Conservation (phyloP, 805 yeast species). For the Sungouiella blattae region DNA sequence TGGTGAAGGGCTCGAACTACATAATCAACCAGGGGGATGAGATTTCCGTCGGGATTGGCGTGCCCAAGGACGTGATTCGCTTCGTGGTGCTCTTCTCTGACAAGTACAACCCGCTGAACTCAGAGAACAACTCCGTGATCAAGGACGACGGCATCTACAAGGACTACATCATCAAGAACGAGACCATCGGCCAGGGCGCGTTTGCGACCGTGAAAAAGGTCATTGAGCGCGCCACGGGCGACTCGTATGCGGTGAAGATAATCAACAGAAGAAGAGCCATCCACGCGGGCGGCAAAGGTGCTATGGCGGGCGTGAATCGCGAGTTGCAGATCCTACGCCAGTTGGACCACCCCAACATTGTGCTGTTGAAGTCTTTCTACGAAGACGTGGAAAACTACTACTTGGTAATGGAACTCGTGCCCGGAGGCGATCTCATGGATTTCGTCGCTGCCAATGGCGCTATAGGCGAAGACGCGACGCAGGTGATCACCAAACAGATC, state of each 20-base stretch:
- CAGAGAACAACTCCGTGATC: conserved; percentile 25
- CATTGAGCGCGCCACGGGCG: conserved; percentile 79
- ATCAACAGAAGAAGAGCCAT: conserved; percentile 75
- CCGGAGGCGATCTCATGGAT: conserved; percentile 98
- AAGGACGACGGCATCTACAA: conserved; percentile 56
- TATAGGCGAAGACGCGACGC: conserved; percentile 85
- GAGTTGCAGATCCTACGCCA: conserved; percentile 78
- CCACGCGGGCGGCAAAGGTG: conserved; percentile 55
- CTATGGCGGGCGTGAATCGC: conserved; percentile 74
- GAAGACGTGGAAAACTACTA: conserved; percentile 81
- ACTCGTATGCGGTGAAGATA: conserved; percentile 85
- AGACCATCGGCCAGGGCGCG: conserved; percentile 95
- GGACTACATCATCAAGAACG: conserved; percentile 75
- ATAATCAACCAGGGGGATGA: conserved; percentile 90
- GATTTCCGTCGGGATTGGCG: conserved; percentile 84
- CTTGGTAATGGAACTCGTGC: conserved; percentile 91
- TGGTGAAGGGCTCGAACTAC: conserved; percentile 76
- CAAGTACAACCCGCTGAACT: conserved; percentile 30
- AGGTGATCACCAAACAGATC: conserved; percentile 82
- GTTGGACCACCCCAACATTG: conserved; percentile 82
- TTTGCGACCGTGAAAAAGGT: conserved; percentile 95
- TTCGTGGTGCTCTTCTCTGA: conserved; percentile 51
- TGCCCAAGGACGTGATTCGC: conserved; percentile 60
- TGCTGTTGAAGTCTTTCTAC: conserved; percentile 74
- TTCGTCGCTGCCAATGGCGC: conserved; percentile 90